Evolutionary conservation across 2,329 filamentous ascomycete genomes (phyloP).

Genomic region (Diaporthe vexans): DNA sequence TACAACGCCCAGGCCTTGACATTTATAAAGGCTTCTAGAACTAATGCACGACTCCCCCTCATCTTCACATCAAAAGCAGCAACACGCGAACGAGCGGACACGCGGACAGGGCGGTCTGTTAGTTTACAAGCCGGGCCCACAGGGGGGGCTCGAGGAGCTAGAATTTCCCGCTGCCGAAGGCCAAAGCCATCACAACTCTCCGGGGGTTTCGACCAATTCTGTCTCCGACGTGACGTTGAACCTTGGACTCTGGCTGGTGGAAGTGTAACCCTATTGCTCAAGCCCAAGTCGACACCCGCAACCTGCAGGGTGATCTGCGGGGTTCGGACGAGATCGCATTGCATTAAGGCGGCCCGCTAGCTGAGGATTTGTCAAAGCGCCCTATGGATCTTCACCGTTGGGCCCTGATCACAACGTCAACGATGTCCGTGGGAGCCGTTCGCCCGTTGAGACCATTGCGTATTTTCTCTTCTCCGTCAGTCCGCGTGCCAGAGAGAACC

Average conservation of each 20-base stretch:
- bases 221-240: constrained; percentile 18
- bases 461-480: background rate
- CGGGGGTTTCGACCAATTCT: constrained; percentile 12
- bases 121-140: constrained; percentile 3
- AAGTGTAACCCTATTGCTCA: constrained; percentile 18
- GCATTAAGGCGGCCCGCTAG: constrained; percentile 19
- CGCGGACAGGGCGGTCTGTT: background rate
- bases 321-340: constrained; percentile 27
- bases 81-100: constrained; percentile 1
- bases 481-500: background rate
- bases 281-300: background rate
- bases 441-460: background rate
- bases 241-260: background rate
- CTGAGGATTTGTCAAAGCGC: background rate
- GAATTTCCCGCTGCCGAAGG: background rate
- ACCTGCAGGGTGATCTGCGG: background rate
- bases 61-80: constrained; percentile 10
- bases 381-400: background rate
- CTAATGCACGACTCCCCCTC: constrained; percentile 20
- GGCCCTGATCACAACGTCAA: constrained; percentile 15
- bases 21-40: constrained; percentile 1
- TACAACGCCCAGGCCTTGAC: background rate
- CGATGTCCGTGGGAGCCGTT: constrained; percentile 13
- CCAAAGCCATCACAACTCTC: background rate
- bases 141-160: background rate